phyloP scores from a whole-genome alignment of 306 rosid species.

The Prinsepia uniflora region DNA sequence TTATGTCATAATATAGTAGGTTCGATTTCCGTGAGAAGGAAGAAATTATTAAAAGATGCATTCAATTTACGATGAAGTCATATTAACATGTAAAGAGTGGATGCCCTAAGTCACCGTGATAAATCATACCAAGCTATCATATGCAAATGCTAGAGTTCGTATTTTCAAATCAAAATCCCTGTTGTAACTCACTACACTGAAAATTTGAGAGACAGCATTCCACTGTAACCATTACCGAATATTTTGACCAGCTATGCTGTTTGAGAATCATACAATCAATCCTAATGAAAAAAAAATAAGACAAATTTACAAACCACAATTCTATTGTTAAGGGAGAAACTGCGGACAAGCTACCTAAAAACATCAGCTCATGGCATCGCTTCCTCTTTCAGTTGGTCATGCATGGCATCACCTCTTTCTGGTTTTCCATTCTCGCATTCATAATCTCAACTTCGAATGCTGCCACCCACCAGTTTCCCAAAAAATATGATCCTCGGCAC shows the following conservation, averaged over 20 bases:
- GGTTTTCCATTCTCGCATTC: slow-evolving; percentile 3
- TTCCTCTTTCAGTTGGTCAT: slow-evolving; percentile 19
- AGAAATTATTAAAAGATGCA: no score
- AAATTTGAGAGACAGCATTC: not conserved
- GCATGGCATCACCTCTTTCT: slow-evolving; percentile 16
- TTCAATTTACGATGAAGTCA: no score
- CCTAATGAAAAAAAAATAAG: not conserved
- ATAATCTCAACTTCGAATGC: slow-evolving; percentile 24
- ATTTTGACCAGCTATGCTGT: slow-evolving; percentile 8
- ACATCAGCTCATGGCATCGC: slow-evolving; percentile 22
- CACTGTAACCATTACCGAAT: not conserved
- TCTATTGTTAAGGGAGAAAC: slow-evolving; percentile 26
- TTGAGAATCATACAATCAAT: slow-evolving; percentile 13
- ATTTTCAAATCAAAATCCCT: not conserved
- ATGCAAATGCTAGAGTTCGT: not conserved
- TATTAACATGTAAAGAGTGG: no score
- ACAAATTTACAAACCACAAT: slow-evolving; percentile 45
- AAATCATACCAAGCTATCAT: not conserved
- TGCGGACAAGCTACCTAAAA: slow-evolving; percentile 22
- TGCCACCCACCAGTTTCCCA: slow-evolving; percentile 27
- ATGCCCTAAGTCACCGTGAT: no score
- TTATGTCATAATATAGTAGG: no score
- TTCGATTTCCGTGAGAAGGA: no score
- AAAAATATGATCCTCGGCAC: slow-evolving; percentile 36
- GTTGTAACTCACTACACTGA: not conserved